phyloP scores from a whole-genome alignment of 2,329 filamentous ascomycete species.

The Dactylellina parvicollis region DNA sequence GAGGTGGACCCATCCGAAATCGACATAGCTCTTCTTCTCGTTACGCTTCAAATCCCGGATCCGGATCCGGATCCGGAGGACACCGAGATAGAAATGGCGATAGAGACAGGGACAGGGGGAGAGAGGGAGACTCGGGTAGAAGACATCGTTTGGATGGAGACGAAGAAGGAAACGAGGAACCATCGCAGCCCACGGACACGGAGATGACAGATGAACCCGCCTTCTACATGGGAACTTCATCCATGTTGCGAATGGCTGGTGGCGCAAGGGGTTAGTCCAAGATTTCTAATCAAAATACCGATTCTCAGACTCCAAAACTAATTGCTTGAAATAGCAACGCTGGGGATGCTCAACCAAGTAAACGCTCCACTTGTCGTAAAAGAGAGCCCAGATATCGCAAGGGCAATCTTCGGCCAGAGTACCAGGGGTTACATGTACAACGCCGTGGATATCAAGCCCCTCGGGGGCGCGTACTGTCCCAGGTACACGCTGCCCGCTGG shows the following conservation, averaged over 20 bases:
- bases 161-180: background rate
- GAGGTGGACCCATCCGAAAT: constrained; percentile 28
- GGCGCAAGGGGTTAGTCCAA: constrained; percentile 14
- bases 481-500: constrained; percentile 58
- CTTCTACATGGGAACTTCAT: constrained; percentile 32
- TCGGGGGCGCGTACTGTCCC: constrained; percentile 64
- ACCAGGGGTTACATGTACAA: constrained; percentile 43
- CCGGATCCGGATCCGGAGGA: constrained; percentile 7
- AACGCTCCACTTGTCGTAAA: background rate
- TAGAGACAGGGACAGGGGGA: constrained; percentile 11
- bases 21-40: constrained; percentile 8
- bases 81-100: constrained; percentile 17
- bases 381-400: constrained; percentile 21
- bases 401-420: constrained; percentile 17
- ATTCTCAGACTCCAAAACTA: constrained; percentile 4
- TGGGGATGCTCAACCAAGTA: background rate
- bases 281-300: too few relatives aligned
- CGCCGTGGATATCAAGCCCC: constrained; percentile 55
- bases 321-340: constrained; percentile 1
- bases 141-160: constrained; percentile 15
- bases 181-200: background rate
- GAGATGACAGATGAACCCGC: constrained; percentile 7
- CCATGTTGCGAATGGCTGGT: constrained; percentile 26
- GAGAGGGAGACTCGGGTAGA: constrained; percentile 4
- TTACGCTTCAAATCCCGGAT: background rate